Conservation (phyloP, 1,284 basidiomycete species). For the Schizophyllum amplum region DNA sequence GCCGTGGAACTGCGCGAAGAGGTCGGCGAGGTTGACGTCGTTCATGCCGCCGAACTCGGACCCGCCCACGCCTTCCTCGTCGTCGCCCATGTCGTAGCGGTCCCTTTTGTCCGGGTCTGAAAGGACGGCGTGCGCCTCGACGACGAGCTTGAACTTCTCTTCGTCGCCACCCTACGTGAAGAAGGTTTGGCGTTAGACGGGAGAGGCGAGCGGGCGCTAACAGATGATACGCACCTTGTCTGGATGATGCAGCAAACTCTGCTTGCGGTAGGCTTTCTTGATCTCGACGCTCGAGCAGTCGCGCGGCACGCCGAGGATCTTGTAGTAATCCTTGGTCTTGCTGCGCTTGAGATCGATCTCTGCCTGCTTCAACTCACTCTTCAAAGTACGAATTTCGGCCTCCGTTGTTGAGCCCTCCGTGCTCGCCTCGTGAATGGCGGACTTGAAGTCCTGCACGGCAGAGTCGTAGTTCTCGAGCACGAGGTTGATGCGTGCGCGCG, state of each 20-base stretch:
- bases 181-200: background rate
- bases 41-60: constrained; percentile 34
- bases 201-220: constrained; percentile 1
- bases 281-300: constrained; percentile 64
- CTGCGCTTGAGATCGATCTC: constrained; percentile 72
- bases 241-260: constrained; percentile 77
- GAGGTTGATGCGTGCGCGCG: constrained; percentile 73
- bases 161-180: constrained; percentile 60
- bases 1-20: constrained; percentile 58
- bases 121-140: constrained; percentile 69
- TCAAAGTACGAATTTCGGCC: constrained; percentile 56
- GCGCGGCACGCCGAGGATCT: constrained; percentile 55
- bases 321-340: constrained; percentile 83
- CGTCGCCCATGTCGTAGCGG: constrained; percentile 71
- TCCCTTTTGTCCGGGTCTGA: constrained; percentile 62
- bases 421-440: constrained; percentile 63
- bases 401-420: constrained; percentile 44
- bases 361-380: constrained; percentile 66
- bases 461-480: constrained; percentile 71
- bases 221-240: constrained; percentile 73
- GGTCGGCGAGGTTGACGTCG: constrained; percentile 46
- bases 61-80: constrained; percentile 58
- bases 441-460: constrained; percentile 70
- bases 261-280: constrained; percentile 72
- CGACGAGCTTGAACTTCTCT: constrained; percentile 81